Evolutionary conservation across 257 asterid genomes (phyloP).

Genomic region (Orobanche coerulescens): DNA sequence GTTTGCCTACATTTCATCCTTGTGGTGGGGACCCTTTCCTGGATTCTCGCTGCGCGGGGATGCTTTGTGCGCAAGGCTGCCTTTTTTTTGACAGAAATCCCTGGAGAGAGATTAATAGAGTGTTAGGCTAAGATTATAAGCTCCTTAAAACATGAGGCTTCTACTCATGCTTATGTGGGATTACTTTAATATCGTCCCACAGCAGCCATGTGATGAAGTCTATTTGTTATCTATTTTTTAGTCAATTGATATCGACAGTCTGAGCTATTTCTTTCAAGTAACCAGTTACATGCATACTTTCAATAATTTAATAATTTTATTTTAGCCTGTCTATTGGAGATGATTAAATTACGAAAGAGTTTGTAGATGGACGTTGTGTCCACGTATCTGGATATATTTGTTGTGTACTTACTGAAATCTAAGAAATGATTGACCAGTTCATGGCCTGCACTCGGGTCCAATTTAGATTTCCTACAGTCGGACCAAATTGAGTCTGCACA

Average conservation of each 20-base stretch:
- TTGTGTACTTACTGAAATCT: neutral
- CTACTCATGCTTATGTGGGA: too few species aligned
- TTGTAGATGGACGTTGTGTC: conserved; percentile 15
- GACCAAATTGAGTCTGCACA: neutral
- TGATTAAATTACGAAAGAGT: neutral
- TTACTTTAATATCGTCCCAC: neutral
- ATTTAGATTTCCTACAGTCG: neutral
- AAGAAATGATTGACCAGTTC: neutral
- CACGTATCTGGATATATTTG: neutral
- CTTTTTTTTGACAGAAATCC: too few species aligned
- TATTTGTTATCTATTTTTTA: neutral
- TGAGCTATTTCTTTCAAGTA: neutral
- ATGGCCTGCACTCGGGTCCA: neutral
- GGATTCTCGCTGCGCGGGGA: too few species aligned
- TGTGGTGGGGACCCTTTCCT: too few species aligned
- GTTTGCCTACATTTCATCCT: too few species aligned
- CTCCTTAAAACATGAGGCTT: too few species aligned
- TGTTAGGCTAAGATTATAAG: too few species aligned
- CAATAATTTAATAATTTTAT: neutral
- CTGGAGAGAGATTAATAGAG: too few species aligned
- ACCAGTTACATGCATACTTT: neutral
- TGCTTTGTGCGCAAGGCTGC: too few species aligned
- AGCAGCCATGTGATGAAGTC: neutral
- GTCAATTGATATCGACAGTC: neutral
- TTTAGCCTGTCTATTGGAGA: neutral